Evolutionary conservation across 163 green algal species (phyloP), one percentile per base, ranked within the genome.

Genomic region (Prototheca wickerhamii): DNA sequence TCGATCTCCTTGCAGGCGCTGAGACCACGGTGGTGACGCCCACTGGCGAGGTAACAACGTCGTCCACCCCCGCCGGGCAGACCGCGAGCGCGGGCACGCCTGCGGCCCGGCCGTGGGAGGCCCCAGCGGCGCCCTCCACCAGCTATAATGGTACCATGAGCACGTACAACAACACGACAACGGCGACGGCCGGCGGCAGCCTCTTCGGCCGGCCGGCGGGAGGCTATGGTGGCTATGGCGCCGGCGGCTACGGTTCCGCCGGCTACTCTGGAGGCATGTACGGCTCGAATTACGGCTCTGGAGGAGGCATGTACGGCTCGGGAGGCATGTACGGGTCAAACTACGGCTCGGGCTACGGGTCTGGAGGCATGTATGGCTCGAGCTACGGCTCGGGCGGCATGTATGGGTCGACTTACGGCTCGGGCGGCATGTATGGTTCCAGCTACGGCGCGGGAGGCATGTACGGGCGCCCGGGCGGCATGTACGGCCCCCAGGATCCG

Each of bases 301-400:
- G 10, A 44, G 37, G 37, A 10, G 1, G 37, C 37, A 44, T 44
- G 37, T 44, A 44, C 15, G 37, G 37, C 37, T 10, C 37, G n/a
- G n/a, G n/a, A n/a, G n/a, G n/a, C 34, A 78, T 50, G 71, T 72
- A 74, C 49, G 70, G 68, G 30, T 54, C 56, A 8, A 73, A 21
- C 6, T 79, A 76, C 46, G 72, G 74, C 40, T 52, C 57, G 17
- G 64, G 44, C 8, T 75, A 74, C 30, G 71, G 76, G 25, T 61
- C 53, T 28, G 65, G 64, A 42, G 72, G 78, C 29, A 73, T 72
- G 70, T 82, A 86, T 43, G 73, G 75, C 28, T 40, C 43, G 18
- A 28, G 20, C 40, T 76, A 80, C 32, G 67, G 76, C 26, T 37
- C 49, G 17, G 37, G 53, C n/a, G 70, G 60, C 21, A 71, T 68